Evolutionary conservation across 2,329 filamentous ascomycete genomes (phyloP).

Genomic region (Samsoniella hepiali): DNA sequence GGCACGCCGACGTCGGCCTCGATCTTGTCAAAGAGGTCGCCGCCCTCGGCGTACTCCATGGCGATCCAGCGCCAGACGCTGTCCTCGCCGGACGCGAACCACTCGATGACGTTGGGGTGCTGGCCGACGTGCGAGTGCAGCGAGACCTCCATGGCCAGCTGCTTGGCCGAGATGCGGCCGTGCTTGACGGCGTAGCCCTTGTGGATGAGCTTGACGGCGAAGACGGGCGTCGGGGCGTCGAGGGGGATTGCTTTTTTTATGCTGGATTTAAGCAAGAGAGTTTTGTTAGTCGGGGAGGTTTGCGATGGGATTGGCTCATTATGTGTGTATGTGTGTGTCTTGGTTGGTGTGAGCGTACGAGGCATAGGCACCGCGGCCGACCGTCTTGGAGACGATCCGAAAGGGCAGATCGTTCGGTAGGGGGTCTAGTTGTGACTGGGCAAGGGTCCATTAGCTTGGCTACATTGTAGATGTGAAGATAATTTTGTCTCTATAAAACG

Average conservation of each 20-base stretch:
- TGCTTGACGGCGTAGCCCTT: conserved; percentile 89
- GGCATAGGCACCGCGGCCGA: conserved; percentile 94
- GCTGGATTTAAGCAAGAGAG: conserved; percentile 42
- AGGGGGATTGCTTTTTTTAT: conserved; percentile 90
- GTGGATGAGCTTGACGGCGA: conserved; percentile 98
- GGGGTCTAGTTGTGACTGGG: conserved; percentile 80
- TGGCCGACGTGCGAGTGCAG: conserved; percentile 85
- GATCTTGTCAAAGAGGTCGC: conserved; percentile 98
- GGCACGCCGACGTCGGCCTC: conserved; percentile 95
- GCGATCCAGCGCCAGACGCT: conserved; percentile 91
- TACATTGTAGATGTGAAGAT: neutral
- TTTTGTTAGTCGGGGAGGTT: conserved; percentile 8
- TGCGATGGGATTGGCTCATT: neutral
- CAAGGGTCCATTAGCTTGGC: conserved; percentile 49
- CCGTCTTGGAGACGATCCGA: conserved; percentile 91
- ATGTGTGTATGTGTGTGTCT: conserved; percentile 13
- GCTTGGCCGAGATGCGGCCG: conserved; percentile 83
- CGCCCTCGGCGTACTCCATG: conserved; percentile 94
- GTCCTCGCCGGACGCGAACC: conserved; percentile 85
- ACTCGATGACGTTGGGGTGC: conserved; percentile 91
- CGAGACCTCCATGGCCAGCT: conserved; percentile 87
- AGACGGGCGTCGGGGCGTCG: conserved; percentile 67
- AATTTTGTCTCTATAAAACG: neutral
- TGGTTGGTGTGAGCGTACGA: conserved; percentile 60
- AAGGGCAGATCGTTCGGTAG: conserved; percentile 85